Evolutionary conservation across 805 yeast species (phyloP), one percentile per base, ranked within the genome.

Genomic region (Saccharomycopsis vini): DNA sequence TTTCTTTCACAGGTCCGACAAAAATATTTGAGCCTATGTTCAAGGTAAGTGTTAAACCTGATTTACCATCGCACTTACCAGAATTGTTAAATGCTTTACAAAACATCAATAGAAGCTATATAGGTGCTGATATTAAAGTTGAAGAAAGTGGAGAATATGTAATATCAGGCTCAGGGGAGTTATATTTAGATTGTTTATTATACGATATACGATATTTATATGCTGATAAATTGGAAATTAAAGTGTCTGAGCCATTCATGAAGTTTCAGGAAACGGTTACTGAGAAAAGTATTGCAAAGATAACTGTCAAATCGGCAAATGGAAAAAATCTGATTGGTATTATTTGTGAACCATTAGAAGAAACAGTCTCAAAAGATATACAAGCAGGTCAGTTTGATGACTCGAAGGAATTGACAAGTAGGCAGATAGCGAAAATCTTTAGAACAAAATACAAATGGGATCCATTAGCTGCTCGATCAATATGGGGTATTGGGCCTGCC

Each of bases 91-190:
- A 75, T n/a, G 89, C 87, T 0, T 62, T 92, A 39, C 68, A 81
- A 46, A 73, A 68, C 44, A 62, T 84, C 23, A 72, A 72, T 53
- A 74, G 72, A 51, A 65, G 79, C 1, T 89, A 85, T 56, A 71
- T 81, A 7, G 81, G 88, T 3, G 68, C 78, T 30, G 70, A 70
- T 18, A 65, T 84, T n/a, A 76, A 72, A 50, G 86, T 82, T 1
- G 95, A 87, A 57, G 95, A 85, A 52, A 81, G 89, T 41, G 96
- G 97, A 2, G 97, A 88, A 54, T 86, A 82, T 57, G 77, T 79
- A 1, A 58, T 92, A 0, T 55, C 79, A 22, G 96, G 92, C 0
- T 75, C 86, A 7, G 98, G 98, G 5, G 97, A 92, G 56, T 54
- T 90, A 15, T 86, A 85, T 56, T 59, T 92, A 61, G 97, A 92